Base-by-base conservation (phyloP, 2,329 filamentous ascomycete genomes). In the Fusarium subglutinans region DNA sequence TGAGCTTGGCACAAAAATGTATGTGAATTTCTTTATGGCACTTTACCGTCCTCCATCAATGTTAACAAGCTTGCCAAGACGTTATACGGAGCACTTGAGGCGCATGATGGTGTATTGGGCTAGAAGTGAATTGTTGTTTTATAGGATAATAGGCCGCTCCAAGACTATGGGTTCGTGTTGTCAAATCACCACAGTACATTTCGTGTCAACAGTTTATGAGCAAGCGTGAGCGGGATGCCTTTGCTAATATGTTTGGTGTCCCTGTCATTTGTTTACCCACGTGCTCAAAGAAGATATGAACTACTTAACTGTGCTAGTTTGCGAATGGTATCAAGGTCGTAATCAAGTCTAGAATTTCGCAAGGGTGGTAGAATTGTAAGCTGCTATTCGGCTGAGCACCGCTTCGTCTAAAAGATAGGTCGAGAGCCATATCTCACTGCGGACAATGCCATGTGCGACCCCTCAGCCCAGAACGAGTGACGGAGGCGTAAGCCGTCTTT, bases 1-100 rank as follows among this genome's bases (percentile, higher is more conserved):
- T 68, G 69, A 73, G 72, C 70, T 76, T 75, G 74, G 76, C 68
- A 74, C 71, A 71, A 76, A 79, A 77, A 79, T 79, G 78, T 79
- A 79, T 74, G 78, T 79, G 78, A 70, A 71, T 76, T 78, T 77
- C 70, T 74, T 68, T 67, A 76, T 63, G 73, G 56, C 62, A 55
- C 71, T 73, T 56, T 63, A 74, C 63, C 65, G 64, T 74, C 50
- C 65, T 68, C 60, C 70, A 75, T 77, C 66, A 74, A 70, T 76
- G 73, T 78, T 78, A 73, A 78, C 76, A 62, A 71, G 38, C 47
- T 69, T 66, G 57, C 66, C 61, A 77, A 78, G 76, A 74, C 60
- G 61, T 63, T 55, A 26, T 54, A 65, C 69, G 61, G 65, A 75
- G 69, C 71, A 74, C 71, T 64, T 51, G 54, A 74, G 63, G 71